Conservation (phyloP, 2,329 filamentous ascomycete species). For the Phoma sp. region DNA sequence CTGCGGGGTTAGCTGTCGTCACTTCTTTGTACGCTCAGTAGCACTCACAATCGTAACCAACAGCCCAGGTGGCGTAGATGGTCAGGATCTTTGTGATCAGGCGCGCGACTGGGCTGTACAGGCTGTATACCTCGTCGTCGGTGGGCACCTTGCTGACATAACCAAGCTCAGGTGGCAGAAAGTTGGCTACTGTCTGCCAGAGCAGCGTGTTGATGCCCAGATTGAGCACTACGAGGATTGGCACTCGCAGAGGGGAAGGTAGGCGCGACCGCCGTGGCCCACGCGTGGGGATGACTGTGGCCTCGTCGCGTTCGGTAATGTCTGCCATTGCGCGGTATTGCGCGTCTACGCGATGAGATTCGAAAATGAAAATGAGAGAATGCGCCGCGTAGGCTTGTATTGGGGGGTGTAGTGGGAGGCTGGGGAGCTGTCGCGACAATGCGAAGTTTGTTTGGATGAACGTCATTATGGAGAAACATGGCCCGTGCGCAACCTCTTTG, state of each 20-base stretch:
- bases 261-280: constrained; percentile 41
- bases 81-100: constrained; percentile 68
- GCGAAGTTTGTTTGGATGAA: constrained; percentile 16
- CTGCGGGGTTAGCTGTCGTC: constrained; percentile 23
- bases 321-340: constrained; percentile 32
- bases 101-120: constrained; percentile 57
- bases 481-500: constrained; percentile 7
- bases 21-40: neutral
- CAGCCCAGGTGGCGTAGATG: constrained; percentile 75
- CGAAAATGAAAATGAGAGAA: neutral
- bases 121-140: constrained; percentile 65
- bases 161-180: constrained; percentile 71
- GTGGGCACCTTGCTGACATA: constrained; percentile 67
- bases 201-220: constrained; percentile 70
- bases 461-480: constrained; percentile 5
- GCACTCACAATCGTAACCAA: constrained; percentile 73
- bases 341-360: constrained; percentile 2
- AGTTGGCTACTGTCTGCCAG: constrained; percentile 67
- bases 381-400: constrained; percentile 16
- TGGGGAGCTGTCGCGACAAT: constrained; percentile 10
- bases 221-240: constrained; percentile 59
- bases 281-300: constrained; percentile 34
- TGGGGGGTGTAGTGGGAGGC: constrained; percentile 17
- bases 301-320: constrained; percentile 38
- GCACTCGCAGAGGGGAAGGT: constrained; percentile 49